phyloP scores from a whole-genome alignment of 225 moss, liverwort and hornwort species.

The Marchantia paleacea region DNA sequence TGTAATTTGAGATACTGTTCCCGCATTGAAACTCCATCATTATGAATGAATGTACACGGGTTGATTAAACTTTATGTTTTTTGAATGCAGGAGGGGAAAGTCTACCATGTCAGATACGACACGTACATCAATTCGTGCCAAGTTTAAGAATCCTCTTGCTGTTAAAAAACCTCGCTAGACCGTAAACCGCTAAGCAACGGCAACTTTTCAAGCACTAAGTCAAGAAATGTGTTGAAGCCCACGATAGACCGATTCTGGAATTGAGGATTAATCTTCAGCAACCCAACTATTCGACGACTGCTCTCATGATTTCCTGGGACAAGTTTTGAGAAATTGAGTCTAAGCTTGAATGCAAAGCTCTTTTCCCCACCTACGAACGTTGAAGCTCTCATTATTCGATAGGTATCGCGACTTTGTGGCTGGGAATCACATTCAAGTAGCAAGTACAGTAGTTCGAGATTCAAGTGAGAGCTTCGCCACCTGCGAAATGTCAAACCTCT shows the following conservation, averaged over 20 bases:
- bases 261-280: conserved; percentile 13
- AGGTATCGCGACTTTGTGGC: conserved; percentile 12
- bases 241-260: conserved; percentile 2
- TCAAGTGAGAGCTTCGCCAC: background rate
- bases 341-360: conserved; percentile 1
- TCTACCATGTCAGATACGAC: conserved; percentile 11
- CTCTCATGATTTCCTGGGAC: conserved; percentile 1
- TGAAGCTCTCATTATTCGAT: background rate
- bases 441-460: background rate
- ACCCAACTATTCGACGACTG: conserved; percentile 4
- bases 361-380: conserved; percentile 3
- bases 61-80: background rate
- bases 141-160: conserved; percentile 6
- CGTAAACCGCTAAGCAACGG: background rate
- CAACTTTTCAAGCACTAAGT: background rate
- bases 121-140: conserved; percentile 8
- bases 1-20: background rate
- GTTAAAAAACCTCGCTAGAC: conserved; percentile 1
- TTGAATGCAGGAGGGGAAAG: conserved; percentile 15
- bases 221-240: background rate
- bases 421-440: conserved; percentile 9
- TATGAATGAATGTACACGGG: background rate
- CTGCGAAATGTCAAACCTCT: background rate
- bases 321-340: conserved; percentile 14
- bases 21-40: conserved; percentile 1